These are phyloP conservation scores for Kluyveromyces wickerhamii DNA, from an alignment of 805 yeast species.

Conservation along the genomic window DNA sequence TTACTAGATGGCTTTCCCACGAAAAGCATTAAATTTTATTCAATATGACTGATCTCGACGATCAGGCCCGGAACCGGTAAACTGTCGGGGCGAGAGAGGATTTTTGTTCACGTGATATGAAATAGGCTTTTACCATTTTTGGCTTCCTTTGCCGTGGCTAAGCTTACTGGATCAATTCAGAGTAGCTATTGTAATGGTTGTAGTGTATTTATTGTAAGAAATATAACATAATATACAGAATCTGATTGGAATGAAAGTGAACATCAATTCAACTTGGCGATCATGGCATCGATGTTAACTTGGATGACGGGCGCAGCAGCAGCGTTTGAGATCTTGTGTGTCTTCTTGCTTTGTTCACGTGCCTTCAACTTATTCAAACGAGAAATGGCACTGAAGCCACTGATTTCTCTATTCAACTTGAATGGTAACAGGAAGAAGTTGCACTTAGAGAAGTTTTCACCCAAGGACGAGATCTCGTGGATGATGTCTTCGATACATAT, in stretches of 20 bases:
- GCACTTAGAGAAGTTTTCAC: conserved; percentile 55
- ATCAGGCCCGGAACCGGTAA: conserved; percentile 2
- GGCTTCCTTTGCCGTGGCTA: no score
- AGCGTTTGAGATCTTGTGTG: conserved; percentile 43
- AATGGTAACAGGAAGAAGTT: conserved; percentile 63
- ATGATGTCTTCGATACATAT: conserved; percentile 77
- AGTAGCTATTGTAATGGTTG: no score
- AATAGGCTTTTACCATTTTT: no score
- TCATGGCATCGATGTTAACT: conserved; percentile 64
- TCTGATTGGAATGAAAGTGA: no score
- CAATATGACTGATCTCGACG: no score
- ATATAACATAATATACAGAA: no score
- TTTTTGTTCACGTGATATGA: no score
- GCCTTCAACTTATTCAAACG: conserved; percentile 57
- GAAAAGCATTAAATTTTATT: no score
- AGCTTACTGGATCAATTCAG: no score
- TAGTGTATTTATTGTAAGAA: no score
- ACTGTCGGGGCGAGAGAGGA: no score
- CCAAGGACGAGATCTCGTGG: conserved; percentile 57
- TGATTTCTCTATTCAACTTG: conserved; percentile 57
- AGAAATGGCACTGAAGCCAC: conserved; percentile 68
- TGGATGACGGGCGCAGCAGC: conserved; percentile 60
- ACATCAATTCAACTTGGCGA: conserved; percentile 57
- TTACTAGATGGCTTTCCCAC: no score
- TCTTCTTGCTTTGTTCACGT: conserved; percentile 39